These are phyloP conservation scores for Cystobasidium onofrii DNA, from an alignment of 768 basidiomycete species.

Conservation along the genomic window DNA sequence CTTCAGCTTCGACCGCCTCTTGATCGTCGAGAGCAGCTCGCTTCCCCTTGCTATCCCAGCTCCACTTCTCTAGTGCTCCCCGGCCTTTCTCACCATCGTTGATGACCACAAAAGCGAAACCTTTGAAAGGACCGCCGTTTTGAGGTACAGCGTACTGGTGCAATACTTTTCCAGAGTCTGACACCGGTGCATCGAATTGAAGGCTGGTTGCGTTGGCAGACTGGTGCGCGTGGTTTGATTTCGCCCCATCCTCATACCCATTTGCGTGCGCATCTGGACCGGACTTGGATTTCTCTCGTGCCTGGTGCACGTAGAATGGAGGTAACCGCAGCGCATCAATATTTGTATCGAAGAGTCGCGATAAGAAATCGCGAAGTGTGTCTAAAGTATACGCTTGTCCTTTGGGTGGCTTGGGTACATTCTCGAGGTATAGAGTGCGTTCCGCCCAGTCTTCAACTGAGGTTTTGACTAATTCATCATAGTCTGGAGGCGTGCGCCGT, in stretches of 20 bases:
- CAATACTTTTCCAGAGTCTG: not conserved
- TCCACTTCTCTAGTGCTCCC: constrained; percentile 24
- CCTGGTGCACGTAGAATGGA: constrained; percentile 20
- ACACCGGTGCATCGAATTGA: not conserved
- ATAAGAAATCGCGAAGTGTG: constrained; percentile 21
- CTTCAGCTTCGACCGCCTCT: not conserved
- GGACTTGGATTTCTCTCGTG: not conserved
- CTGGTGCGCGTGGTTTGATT: not conserved
- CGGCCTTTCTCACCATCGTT: constrained; percentile 24
- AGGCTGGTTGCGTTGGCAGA: not conserved
- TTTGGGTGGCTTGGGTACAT: constrained; percentile 31
- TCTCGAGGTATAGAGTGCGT: constrained; percentile 35
- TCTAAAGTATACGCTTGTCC: not conserved
- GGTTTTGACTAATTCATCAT: constrained; percentile 4
- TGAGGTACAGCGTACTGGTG: constrained; percentile 30
- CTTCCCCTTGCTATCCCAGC: constrained; percentile 24
- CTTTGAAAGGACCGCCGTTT: constrained; percentile 40
- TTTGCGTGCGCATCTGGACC: not conserved
- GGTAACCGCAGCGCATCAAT: constrained; percentile 35
- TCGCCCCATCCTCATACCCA: not conserved
- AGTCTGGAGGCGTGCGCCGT: not conserved
- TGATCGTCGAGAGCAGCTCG: not conserved
- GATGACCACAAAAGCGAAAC: constrained; percentile 35
- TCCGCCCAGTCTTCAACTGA: constrained; percentile 34
- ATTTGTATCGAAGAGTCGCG: constrained; percentile 12